phyloP scores from a whole-genome alignment of 805 yeast species.

The Pichia eremophila region DNA sequence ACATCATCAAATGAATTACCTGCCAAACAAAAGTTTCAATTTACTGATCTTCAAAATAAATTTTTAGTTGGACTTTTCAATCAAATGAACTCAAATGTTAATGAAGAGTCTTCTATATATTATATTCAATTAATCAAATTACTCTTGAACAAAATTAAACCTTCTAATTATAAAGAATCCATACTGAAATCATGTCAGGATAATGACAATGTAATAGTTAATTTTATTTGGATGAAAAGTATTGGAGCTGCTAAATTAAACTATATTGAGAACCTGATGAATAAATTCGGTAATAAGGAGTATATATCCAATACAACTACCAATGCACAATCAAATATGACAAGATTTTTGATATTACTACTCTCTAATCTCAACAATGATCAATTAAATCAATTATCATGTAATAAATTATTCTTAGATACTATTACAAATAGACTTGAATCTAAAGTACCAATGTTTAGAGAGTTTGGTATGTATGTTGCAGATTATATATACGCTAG shows the following conservation, averaged over 20 bases:
- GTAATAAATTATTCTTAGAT: constrained; percentile 32
- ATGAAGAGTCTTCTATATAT: not conserved
- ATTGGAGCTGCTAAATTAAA: not conserved
- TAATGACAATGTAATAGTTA: not conserved
- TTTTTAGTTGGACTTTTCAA: not conserved
- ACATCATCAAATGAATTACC: not conserved
- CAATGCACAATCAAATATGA: constrained; percentile 35
- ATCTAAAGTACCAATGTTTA: constrained; percentile 35
- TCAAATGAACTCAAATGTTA: not conserved
- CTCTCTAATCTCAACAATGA: constrained; percentile 17
- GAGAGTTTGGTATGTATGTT: constrained; percentile 46
- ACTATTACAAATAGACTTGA: constrained; percentile 48
- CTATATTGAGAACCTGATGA: constrained; percentile 1
- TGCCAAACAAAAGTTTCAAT: not conserved
- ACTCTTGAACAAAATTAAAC: not conserved
- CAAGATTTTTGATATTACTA: constrained; percentile 37
- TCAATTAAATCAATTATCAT: constrained; percentile 25
- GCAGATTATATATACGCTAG: constrained; percentile 40
- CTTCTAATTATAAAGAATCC: not conserved
- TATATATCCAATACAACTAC: constrained; percentile 28
- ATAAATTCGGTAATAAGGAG: constrained; percentile 17
- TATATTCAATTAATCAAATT: not conserved
- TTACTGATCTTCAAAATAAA: not conserved
- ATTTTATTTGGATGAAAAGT: constrained; percentile 4
- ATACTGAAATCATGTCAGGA: not conserved